A percentile compares a stretch with the other conserved stretches of the same genome.
phyloP scores from a whole-genome alignment of 441 rosid species.

The Corymbia calophylla region DNA sequence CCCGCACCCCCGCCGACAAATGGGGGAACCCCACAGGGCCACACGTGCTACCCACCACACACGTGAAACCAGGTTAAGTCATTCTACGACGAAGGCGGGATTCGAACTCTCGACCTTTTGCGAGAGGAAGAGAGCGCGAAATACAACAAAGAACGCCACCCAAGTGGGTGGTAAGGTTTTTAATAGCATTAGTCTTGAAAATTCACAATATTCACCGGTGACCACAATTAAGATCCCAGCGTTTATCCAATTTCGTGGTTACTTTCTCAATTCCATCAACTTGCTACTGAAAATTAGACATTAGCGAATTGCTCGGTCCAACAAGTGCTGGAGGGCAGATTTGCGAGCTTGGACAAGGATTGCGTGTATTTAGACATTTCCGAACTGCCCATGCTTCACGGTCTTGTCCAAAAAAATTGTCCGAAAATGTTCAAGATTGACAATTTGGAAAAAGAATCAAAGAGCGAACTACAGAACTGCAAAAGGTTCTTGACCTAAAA shows the following conservation, averaged over 20 bases:
- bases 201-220: background rate
- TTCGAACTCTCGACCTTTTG: no score
- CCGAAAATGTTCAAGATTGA: no score
- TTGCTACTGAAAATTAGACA: background rate
- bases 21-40: no score
- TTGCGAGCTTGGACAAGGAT: background rate
- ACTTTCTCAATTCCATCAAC: background rate
- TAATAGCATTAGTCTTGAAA: background rate
- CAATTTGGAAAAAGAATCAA: no score
- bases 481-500: background rate
- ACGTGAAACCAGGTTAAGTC: no score
- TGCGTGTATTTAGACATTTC: background rate
- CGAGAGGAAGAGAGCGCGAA: no score
- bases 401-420: no score
- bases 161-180: no score
- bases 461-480: background rate
- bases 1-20: no score
- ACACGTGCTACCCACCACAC: no score
- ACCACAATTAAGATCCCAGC: accelerated
- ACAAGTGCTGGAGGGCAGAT: background rate
- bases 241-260: accelerated
- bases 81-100: no score
- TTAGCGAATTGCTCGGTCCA: background rate
- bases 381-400: background rate
- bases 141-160: no score